Percentiles rank a stretch among this genome's conserved stretches.
phyloP scores from a whole-genome alignment of 2,329 filamentous ascomycete species.

The Nothophoma quercina region DNA sequence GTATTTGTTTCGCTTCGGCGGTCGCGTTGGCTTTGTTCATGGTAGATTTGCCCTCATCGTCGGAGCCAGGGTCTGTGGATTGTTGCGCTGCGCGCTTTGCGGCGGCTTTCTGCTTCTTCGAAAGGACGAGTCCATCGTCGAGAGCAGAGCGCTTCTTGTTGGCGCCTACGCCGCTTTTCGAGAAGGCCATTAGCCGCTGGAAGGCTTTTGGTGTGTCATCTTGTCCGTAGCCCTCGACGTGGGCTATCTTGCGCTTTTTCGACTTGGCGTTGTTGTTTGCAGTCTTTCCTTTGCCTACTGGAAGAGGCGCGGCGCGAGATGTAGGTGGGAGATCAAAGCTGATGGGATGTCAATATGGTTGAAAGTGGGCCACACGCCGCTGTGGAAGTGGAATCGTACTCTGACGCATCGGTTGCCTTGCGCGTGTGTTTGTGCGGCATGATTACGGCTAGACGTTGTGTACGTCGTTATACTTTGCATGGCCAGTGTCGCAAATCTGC shows the following conservation, averaged over 20 bases:
- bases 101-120: constrained; percentile 58
- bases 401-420: constrained; percentile 54
- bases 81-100: constrained; percentile 17
- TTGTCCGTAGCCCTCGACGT: constrained; percentile 61
- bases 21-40: constrained; percentile 35
- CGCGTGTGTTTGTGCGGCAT: constrained; percentile 93
- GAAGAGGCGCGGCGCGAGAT: constrained; percentile 65
- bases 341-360: constrained; percentile 52
- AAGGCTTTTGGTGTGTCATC: constrained; percentile 93
- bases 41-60: constrained; percentile 5
- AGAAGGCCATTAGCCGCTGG: constrained; percentile 80
- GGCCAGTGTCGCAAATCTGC: constrained; percentile 3
- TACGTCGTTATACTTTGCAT: neutral
- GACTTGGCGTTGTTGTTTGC: constrained; percentile 41
- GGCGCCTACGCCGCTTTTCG: constrained; percentile 57
- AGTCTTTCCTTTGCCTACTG: constrained; percentile 57
- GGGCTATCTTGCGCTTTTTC: constrained; percentile 49
- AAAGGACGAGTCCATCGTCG: constrained; percentile 68
- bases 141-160: constrained; percentile 65
- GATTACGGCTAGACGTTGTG: constrained; percentile 10
- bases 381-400: constrained; percentile 38
- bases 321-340: constrained; percentile 68
- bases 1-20: constrained; percentile 15
- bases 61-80: neutral
- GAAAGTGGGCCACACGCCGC: constrained; percentile 12